These are phyloP conservation scores for Fusarium praegraminearum DNA, from an alignment of 2,329 filamentous ascomycete genomes.

Conservation along the genomic window DNA sequence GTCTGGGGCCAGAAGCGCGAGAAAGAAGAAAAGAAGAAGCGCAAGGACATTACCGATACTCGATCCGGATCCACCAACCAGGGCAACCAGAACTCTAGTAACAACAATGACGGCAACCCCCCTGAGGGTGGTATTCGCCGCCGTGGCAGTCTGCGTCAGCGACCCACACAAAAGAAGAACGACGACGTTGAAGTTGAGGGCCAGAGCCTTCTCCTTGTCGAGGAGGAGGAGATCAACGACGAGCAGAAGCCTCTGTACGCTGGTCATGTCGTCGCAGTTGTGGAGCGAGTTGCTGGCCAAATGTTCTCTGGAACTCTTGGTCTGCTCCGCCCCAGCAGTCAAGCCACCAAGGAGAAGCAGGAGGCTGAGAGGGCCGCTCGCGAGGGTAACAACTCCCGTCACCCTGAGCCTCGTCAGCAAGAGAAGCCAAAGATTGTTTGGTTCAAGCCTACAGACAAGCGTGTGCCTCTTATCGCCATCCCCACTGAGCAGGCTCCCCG, in stretches of 20 bases:
- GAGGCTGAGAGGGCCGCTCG: conserved; percentile 94
- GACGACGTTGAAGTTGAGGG: conserved; percentile 99
- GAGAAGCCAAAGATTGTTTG: conserved; percentile 99
- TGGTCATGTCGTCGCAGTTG: conserved; percentile 95
- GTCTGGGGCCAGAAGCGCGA: conserved; percentile 99
- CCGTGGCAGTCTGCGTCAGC: conserved; percentile 93
- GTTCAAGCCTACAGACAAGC: conserved; percentile 99
- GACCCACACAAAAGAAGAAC: conserved; percentile 99
- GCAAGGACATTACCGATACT: conserved; percentile 97
- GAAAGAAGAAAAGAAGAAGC: conserved; percentile 99
- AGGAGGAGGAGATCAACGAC: conserved; percentile 98
- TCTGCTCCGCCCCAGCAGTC: conserved; percentile 93
- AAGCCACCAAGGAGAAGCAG: conserved; percentile 99
- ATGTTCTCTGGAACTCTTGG: conserved; percentile 99
- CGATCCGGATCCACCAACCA: conserved; percentile 81
- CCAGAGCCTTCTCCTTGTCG: conserved; percentile 94
- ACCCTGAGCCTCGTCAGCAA: conserved; percentile 82
- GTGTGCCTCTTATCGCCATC: conserved; percentile 96
- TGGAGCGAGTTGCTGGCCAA: conserved; percentile 95
- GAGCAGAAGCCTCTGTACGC: conserved; percentile 98
- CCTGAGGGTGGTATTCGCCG: conserved; percentile 88
- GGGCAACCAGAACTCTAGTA: conserved; percentile 71
- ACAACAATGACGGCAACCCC: conserved; percentile 71
- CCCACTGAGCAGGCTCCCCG: conserved; percentile 97
- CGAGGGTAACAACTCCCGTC: conserved; percentile 78